Conservation (phyloP, 2,329 filamentous ascomycete genomes). For the Hymenoscyphus infarciens region DNA sequence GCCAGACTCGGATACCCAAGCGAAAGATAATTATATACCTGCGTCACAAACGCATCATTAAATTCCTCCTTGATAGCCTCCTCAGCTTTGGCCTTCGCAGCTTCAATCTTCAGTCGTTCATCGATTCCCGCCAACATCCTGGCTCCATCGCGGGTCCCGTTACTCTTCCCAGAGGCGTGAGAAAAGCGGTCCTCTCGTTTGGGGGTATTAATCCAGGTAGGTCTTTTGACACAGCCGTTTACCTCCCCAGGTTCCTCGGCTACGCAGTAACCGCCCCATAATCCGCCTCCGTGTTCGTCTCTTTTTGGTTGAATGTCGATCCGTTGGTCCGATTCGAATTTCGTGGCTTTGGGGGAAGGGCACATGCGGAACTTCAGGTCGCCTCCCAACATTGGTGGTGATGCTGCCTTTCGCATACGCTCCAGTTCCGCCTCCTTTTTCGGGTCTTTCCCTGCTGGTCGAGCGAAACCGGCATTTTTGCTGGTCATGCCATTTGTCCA, state of each 20-base stretch:
- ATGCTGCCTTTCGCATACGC: conserved; percentile 55
- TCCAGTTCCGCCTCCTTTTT: conserved; percentile 39
- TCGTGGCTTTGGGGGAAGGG: conserved; percentile 76
- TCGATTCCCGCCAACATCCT: conserved; percentile 34
- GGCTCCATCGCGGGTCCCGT: conserved; percentile 21
- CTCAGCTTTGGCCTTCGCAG: conserved; percentile 27
- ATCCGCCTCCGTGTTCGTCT: conserved; percentile 57
- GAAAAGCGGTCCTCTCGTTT: conserved; percentile 37
- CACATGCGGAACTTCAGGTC: conserved; percentile 80
- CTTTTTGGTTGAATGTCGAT: conserved; percentile 51
- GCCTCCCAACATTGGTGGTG: conserved; percentile 82
- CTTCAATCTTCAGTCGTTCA: conserved; percentile 30
- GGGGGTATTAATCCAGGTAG: conserved; percentile 38
- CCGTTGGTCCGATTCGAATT: conserved; percentile 74
- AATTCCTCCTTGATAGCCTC: conserved; percentile 60
- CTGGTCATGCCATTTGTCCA: conserved; percentile 36
- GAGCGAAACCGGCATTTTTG: conserved; percentile 22
- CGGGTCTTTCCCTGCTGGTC: conserved; percentile 21
- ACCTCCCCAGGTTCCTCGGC: conserved; percentile 37
- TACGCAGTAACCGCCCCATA: conserved; percentile 74
- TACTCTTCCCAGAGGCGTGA: conserved; percentile 21
- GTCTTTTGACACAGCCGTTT: conserved; percentile 33
- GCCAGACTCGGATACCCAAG: conserved; percentile 87
- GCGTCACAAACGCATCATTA: conserved; percentile 79
- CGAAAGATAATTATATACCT: conserved; percentile 96